Percentiles rank a stretch among this genome's conserved stretches.
Evolutionary conservation across 495 filamentous ascomycete genomes (phyloP).

Genomic region (Annulohypoxylon nitens): DNA sequence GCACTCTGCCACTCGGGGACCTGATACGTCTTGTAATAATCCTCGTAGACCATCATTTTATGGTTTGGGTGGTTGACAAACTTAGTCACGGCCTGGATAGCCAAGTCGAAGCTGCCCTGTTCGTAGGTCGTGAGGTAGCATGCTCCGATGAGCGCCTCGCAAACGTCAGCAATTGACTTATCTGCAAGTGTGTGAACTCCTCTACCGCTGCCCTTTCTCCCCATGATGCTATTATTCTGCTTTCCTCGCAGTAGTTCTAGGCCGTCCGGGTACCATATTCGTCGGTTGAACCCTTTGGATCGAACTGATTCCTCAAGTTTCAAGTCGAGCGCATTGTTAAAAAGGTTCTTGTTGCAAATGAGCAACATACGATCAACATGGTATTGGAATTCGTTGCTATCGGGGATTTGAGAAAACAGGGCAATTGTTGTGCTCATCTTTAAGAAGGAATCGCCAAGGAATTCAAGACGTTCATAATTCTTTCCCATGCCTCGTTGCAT

Average conservation of each 20-base stretch:
- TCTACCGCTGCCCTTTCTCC: slow-evolving; percentile 52
- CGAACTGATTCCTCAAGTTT: slow-evolving; percentile 84
- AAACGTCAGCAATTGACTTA: slow-evolving; percentile 97
- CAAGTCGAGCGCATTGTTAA: slow-evolving; percentile 76
- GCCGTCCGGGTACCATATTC: slow-evolving; percentile 86
- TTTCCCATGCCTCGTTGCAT: slow-evolving; percentile 91
- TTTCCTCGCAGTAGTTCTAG: slow-evolving; percentile 68
- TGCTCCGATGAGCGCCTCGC: slow-evolving; percentile 93
- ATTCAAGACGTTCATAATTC: slow-evolving; percentile 96
- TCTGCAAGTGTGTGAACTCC: slow-evolving; percentile 79
- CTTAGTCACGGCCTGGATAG: slow-evolving; percentile 83
- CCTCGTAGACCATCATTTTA: slow-evolving; percentile 71
- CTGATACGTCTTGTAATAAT: slow-evolving; percentile 79
- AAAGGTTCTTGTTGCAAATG: slow-evolving; percentile 92
- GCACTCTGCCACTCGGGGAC: slow-evolving; percentile 78
- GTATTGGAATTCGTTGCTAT: slow-evolving; percentile 85
- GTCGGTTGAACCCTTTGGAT: slow-evolving; percentile 81
- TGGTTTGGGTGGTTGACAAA: slow-evolving; percentile 79
- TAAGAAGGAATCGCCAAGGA: slow-evolving; percentile 92
- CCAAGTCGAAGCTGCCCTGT: slow-evolving; percentile 76
- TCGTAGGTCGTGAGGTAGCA: slow-evolving; percentile 75
- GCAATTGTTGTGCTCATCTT: slow-evolving; percentile 96
- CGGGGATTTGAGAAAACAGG: slow-evolving; percentile 79
- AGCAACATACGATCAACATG: slow-evolving; percentile 93
- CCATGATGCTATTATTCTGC: slow-evolving; percentile 42